Conservation (phyloP, 2,329 filamentous ascomycete genomes). For the Cladosporium phlei region DNA sequence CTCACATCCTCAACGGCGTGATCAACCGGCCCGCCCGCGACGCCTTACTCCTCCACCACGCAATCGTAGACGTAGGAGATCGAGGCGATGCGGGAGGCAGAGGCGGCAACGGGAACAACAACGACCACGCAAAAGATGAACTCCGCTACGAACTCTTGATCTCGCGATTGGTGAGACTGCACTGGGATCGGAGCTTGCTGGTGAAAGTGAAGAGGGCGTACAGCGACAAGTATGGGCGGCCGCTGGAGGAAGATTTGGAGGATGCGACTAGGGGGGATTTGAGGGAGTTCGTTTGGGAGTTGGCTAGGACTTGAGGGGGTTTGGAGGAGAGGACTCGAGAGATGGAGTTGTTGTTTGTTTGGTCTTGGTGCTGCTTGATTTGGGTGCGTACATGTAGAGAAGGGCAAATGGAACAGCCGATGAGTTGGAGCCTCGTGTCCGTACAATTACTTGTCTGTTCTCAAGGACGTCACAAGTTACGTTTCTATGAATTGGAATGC, state of each 20-base stretch:
- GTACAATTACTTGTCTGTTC: too few relatives aligned
- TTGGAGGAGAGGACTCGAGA: background rate
- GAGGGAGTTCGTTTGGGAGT: constrained; percentile 31
- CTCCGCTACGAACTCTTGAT: constrained; percentile 82
- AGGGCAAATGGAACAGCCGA: too few relatives aligned
- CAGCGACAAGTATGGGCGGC: constrained; percentile 66
- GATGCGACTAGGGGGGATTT: constrained; percentile 71
- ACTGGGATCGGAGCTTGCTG: constrained; percentile 87
- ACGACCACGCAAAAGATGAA: too few relatives aligned
- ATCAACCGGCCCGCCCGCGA: constrained; percentile 95
- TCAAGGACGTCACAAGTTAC: too few relatives aligned
- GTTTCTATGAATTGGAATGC: too few relatives aligned
- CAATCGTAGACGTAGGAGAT: constrained; percentile 56
- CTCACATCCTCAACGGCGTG: constrained; percentile 91
- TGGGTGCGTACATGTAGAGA: too few relatives aligned
- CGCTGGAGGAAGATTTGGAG: constrained; percentile 71
- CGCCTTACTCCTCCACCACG: constrained; percentile 84
- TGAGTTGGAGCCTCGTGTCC: too few relatives aligned
- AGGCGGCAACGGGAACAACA: too few relatives aligned
- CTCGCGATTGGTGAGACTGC: constrained; percentile 77
- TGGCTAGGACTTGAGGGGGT: constrained; percentile 18
- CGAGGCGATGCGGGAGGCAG: constrained; percentile 16
- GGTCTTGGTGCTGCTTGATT: too few relatives aligned
- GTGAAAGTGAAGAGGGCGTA: constrained; percentile 75
- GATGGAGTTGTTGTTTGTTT: too few relatives aligned